Evolutionary conservation across 2,329 filamentous ascomycete species (phyloP).

Genomic region (Aspergillus pseudotamarii): DNA sequence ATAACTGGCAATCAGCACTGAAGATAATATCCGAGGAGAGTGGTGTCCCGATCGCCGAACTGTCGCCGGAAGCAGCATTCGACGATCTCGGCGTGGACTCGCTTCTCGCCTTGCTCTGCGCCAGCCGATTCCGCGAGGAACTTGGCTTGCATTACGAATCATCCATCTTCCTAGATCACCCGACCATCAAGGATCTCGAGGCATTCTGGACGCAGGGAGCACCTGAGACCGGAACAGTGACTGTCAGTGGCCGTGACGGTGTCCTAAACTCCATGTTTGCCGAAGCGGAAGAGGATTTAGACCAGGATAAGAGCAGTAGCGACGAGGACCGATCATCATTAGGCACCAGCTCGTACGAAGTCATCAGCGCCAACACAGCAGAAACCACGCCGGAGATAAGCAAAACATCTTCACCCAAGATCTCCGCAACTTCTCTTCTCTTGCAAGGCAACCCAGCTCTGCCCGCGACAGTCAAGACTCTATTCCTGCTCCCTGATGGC

Average conservation of each 20-base stretch:
- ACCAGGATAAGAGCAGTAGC: constrained; percentile 8
- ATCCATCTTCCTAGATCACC: constrained; percentile 60
- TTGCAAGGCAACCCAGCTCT: neutral
- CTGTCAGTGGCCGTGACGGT: constrained; percentile 26
- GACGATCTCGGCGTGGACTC: constrained; percentile 65
- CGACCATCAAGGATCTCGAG: constrained; percentile 63
- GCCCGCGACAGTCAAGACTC: constrained; percentile 1
- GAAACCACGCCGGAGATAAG: neutral
- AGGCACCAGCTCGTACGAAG: constrained; percentile 39
- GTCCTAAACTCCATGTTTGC: constrained; percentile 28
- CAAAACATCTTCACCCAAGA: neutral
- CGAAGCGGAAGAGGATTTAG: neutral
- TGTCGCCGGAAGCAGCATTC: constrained; percentile 62
- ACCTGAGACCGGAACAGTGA: constrained; percentile 21
- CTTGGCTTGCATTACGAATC: constrained; percentile 62
- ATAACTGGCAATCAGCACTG: constrained; percentile 40
- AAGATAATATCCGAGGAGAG: constrained; percentile 48
- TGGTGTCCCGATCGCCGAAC: constrained; percentile 59
- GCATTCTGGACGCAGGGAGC: constrained; percentile 47
- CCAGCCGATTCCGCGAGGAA: constrained; percentile 63
- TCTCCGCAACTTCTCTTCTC: neutral
- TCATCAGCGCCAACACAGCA: neutral
- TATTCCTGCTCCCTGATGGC: constrained; percentile 48
- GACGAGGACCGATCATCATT: constrained; percentile 27
- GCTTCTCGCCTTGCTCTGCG: constrained; percentile 63